These are phyloP conservation scores for Hygrophorus russula DNA, from an alignment of 768 basidiomycete species.

Conservation along the genomic window DNA sequence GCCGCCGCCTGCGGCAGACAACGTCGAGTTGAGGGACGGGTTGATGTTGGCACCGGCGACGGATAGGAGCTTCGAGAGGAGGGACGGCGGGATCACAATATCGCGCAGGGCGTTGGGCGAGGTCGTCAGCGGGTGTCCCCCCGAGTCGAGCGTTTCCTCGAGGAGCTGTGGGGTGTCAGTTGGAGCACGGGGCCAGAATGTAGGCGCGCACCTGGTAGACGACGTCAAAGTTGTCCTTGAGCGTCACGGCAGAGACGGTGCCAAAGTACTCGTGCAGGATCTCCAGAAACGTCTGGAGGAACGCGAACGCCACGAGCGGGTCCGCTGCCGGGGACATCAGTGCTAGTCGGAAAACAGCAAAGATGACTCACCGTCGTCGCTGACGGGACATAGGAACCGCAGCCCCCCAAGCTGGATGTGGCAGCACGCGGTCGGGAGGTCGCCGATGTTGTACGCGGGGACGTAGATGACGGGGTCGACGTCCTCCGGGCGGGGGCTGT, in stretches of 20 bases:
- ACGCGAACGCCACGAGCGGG: constrained; percentile 82
- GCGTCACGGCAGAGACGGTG: constrained; percentile 61
- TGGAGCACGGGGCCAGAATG: neutral
- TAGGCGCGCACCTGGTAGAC: constrained; percentile 70
- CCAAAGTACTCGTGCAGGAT: constrained; percentile 85
- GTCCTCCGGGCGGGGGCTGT: constrained; percentile 37
- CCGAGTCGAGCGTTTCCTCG: constrained; percentile 91
- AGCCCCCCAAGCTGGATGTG: constrained; percentile 71
- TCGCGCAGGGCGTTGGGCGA: constrained; percentile 84
- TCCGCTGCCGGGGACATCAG: constrained; percentile 50
- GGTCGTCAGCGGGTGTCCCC: constrained; percentile 87
- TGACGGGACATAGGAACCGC: constrained; percentile 69
- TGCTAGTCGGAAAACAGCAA: constrained; percentile 8
- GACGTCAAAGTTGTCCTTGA: constrained; percentile 90
- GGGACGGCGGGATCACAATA: constrained; percentile 85
- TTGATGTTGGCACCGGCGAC: constrained; percentile 41
- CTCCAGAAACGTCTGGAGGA: constrained; percentile 75
- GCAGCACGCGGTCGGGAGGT: constrained; percentile 69
- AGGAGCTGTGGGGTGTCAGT: constrained; percentile 45
- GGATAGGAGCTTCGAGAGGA: constrained; percentile 61
- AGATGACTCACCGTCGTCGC: constrained; percentile 61
- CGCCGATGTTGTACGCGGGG: constrained; percentile 29
- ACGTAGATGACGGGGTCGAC: constrained; percentile 73
- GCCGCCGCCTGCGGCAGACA: constrained; percentile 21
- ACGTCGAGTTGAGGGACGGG: constrained; percentile 31